Evolutionary conservation across 1,284 basidiomycete species (phyloP), one percentile per base, ranked within the genome.

Genomic region (Lentinula novae-zelandiae): DNA sequence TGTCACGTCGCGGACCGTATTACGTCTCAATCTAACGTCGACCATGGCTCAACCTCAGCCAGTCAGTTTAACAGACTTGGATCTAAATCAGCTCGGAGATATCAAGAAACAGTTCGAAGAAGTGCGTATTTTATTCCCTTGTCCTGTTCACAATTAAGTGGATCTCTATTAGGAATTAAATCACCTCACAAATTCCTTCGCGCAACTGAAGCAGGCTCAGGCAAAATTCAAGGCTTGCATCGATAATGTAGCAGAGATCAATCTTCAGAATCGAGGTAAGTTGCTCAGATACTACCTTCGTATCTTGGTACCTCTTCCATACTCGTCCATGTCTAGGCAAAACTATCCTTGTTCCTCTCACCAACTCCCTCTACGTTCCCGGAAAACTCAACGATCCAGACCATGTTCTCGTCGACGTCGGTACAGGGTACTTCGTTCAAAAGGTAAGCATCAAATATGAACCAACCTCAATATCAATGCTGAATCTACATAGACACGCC

Each of bases 361-460:
- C 95, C 9, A 93, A 92, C 72, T 97, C 95, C 1, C 82, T 99
- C 3, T 98, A 98, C 72, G 92, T 98, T 13, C 95, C 96, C 1
- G 96, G 96, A 34, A 95, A 89, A 75, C 81, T 98, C 39, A 81
- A 80, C 31, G 91, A 98, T 70, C 74, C 85, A 1, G 89, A 95
- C 54, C 85, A 93, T 66, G 95, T 99, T 53, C 89, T 98, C 62
- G 87, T 99, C 17, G 96, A 99, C 72, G 84, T 99, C 36, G 96
- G 96, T 1, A 98, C 96, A 0, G 96, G 96, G 0, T 99, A 98
- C 76, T 98, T 91, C 70, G 90, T 99, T 17, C 89, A 93, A 74
- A 98, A 98, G 84, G 95, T 94, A 60, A 62, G 80, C 60, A 5
- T 56, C 10, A 8, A 12, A 9, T 42, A 33, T 42, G 22, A 17